Base-by-base conservation (phyloP, 352 stramenopile species). In the Peronospora tabacina region DNA sequence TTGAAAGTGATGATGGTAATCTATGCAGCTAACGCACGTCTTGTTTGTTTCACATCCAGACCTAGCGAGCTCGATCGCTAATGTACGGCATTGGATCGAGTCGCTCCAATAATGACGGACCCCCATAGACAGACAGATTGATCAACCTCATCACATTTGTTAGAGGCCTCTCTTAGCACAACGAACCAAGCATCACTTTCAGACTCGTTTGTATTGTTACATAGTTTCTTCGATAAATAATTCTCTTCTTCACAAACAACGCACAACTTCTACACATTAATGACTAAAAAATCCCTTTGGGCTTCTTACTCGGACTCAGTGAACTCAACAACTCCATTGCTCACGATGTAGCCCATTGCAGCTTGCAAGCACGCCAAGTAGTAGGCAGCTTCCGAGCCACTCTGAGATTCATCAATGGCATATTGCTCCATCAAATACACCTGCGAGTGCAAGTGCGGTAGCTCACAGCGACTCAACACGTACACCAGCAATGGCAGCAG, bases 361-460 rank as follows among this genome's bases (percentile, higher is more conserved):
- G 81, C 74, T 48, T 92, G 76, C 20, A 90, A 59, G 15, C 80
- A 87, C 33, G 81, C 81, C 38, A 92, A 41, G 55, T 92, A 92
- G 55, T 92, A 92, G 32, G 78, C 78, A 9, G 81, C 73, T 61
- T 92, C 81, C 2, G 76, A 87, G 17, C 81, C 81, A 29, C 84
- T 73, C 49, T 82, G 61, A 20, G 68, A 74, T 44, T 69, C 64
- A 26, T 88, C 71, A 41, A 92, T 82, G 4, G 73, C 75, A 45
- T 83, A 86, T 48, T 82, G 62, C 59, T 91, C 76, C 76, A 92
- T 86, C 6, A 84, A 34, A 48, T 74, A 88, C 52, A 89, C 68
- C 49, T 92, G 81, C 22, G 72, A 73, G 54, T 90, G 74, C 55
- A 92, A 45, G 51, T 87, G 77, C 28, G 76, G 75, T 44, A 89